phyloP scores from a whole-genome alignment of 2,329 filamentous ascomycete genomes.

The Ascochyta fabae region DNA sequence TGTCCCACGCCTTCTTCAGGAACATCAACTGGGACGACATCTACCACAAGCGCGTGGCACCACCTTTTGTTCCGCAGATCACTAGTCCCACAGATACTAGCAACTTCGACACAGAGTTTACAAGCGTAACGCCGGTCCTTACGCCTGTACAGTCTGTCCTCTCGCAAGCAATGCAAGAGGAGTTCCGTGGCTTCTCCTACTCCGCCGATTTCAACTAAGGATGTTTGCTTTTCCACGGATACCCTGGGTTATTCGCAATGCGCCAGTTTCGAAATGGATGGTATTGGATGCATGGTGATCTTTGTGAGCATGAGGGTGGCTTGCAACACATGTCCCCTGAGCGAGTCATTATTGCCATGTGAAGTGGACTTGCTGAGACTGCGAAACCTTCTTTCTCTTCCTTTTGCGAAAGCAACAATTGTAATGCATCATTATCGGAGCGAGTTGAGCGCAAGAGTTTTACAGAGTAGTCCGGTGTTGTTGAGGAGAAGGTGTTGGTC shows the following conservation, averaged over 20 bases:
- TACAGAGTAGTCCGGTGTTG: neutral
- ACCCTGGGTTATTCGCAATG: conserved; percentile 21
- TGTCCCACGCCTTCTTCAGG: conserved; percentile 98
- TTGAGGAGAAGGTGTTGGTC: conserved; percentile 1
- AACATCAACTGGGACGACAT: conserved; percentile 99
- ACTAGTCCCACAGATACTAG: conserved; percentile 96
- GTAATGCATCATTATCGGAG: conserved; percentile 15
- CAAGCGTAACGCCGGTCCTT: conserved; percentile 94
- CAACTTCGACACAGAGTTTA: conserved; percentile 99
- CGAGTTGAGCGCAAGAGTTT: neutral
- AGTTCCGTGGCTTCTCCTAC: conserved; percentile 99
- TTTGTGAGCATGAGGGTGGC: neutral
- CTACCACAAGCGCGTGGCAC: conserved; percentile 88
- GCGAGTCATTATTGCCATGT: neutral
- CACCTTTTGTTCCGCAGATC: conserved; percentile 89
- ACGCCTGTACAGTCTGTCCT: conserved; percentile 97
- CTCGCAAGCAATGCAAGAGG: conserved; percentile 98
- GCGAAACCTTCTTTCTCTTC: conserved; percentile 15
- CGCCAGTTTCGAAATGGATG: neutral
- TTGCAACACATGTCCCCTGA: neutral
- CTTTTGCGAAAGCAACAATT: conserved; percentile 18
- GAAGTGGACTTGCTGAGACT: conserved; percentile 1
- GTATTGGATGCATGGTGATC: neutral
- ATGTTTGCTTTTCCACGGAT: conserved; percentile 27
- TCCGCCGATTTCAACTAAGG: conserved; percentile 79